Evolutionary conservation across 2,329 filamentous ascomycete species (phyloP), one percentile per base, ranked within the genome.

Genomic region (Penicillium sp.): DNA sequence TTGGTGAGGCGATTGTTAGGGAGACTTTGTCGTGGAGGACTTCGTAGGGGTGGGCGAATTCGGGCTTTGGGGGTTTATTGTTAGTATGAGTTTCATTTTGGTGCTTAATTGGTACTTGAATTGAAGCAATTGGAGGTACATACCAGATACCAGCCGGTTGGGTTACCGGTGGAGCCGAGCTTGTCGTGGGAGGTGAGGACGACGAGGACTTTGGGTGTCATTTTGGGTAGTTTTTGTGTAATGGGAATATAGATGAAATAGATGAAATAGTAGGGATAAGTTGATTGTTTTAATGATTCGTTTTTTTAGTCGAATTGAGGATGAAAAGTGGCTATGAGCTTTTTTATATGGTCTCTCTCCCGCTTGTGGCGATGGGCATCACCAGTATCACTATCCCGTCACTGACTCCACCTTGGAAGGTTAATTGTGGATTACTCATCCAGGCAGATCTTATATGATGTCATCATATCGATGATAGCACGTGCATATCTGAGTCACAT

Each of bases 131-230:
- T 41, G 27, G 33, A 21, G 31, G 33, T 25, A 41, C 67, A 49
- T 77, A 87, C 85, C 67, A 91, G 77, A 70, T 85, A 91, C 88
- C 88, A 91, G 62, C 89, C 89, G 0, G 88, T 90, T 10, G 82
- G 81, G 54, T 77, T 73, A 61, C 73, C 72, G 45, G 70, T 73
- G 65, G 71, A 67, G 51, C 76, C 77, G 51, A 82, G 73, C 60
- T 76, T 73, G 62, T 74, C 72, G 71, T 84, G 80, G 60, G 87
- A 90, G 63, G 86, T 89, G 61, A 91, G 84, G 57, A 91, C 84
- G 72, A 90, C 77, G 77, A 91, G 87, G 62, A 91, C 77, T 73
- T 88, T 89, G 40, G 81, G 80, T 6, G 73, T 58, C 71, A 73
- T 73, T 55, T 29, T 68, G 52, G 25, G 25, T n/a, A 19, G 46